These are phyloP conservation scores for Trypanosoma melophagium DNA, from an alignment of 208 protist genomes.

Conservation along the genomic window DNA sequence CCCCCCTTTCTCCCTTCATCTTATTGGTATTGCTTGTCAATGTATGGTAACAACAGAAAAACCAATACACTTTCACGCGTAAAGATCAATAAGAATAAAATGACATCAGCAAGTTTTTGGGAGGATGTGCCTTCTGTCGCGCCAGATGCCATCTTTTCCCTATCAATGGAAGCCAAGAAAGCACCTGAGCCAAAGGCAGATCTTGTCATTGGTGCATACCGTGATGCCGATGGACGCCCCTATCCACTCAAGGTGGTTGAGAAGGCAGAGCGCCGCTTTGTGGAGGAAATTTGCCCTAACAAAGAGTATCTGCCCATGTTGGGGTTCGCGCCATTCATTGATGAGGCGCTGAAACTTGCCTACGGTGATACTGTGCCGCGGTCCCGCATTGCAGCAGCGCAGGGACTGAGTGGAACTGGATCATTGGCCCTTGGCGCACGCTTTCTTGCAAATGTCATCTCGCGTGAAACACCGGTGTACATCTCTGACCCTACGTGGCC, in stretches of 20 bases:
- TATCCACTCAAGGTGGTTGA: slow-evolving; percentile 90
- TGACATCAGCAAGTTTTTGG: slow-evolving; percentile 3
- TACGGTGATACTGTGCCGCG: slow-evolving; percentile 83
- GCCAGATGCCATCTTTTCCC: slow-evolving; percentile 57
- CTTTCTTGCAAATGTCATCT: slow-evolving; percentile 45
- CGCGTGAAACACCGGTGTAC: slow-evolving; percentile 56
- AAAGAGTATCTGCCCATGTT: slow-evolving; percentile 98
- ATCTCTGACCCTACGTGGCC: slow-evolving; percentile 89
- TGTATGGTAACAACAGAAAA: too few species aligned
- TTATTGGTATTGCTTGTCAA: too few species aligned
- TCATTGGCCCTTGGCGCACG: slow-evolving; percentile 66
- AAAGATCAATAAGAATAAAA: not conserved
- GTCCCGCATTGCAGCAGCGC: slow-evolving; percentile 63
- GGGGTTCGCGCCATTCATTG: slow-evolving; percentile 85
- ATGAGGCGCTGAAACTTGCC: slow-evolving; percentile 76
- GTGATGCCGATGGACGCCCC: slow-evolving; percentile 93
- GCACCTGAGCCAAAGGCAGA: slow-evolving; percentile 92
- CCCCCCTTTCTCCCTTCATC: too few species aligned
- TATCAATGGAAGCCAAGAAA: slow-evolving; percentile 37
- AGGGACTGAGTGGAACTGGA: slow-evolving; percentile 91
- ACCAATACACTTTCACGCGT: too few species aligned
- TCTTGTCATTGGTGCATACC: slow-evolving; percentile 98
- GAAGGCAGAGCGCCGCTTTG: slow-evolving; percentile 79
- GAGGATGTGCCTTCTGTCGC: slow-evolving; percentile 27
- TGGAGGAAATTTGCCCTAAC: slow-evolving; percentile 71